phyloP scores from a whole-genome alignment of 202 grass and related monocot genomes.

The Bolboschoenoplectus hybrid region DNA sequence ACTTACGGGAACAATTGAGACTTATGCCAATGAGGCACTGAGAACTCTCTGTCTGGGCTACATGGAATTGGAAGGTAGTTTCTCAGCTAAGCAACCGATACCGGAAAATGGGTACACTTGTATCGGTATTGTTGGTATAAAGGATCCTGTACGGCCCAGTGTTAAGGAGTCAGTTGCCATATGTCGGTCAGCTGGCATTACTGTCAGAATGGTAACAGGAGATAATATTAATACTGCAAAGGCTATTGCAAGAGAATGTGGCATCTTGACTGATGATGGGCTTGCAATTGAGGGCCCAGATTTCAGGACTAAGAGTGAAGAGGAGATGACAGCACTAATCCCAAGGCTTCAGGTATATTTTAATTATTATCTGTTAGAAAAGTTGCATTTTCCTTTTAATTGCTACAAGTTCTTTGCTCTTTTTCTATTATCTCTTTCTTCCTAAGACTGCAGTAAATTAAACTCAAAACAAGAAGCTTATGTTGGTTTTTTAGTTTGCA shows the following conservation, averaged over 20 bases:
- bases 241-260: constrained; percentile 93
- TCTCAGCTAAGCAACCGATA: constrained; percentile 64
- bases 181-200: constrained; percentile 87
- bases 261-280: constrained; percentile 87
- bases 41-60: constrained; percentile 87
- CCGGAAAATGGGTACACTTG: constrained; percentile 73
- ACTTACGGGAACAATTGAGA: constrained; percentile 72
- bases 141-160: constrained; percentile 82
- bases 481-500: background rate
- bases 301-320: constrained; percentile 66
- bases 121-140: constrained; percentile 92
- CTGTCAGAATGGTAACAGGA: constrained; percentile 95
- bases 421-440: background rate
- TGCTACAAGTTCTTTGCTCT: background rate
- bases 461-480: background rate
- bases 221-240: constrained; percentile 99
- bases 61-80: constrained; percentile 59
- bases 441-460: background rate
- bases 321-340: constrained; percentile 69
- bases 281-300: constrained; percentile 88
- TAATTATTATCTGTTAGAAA: constrained; percentile 16
- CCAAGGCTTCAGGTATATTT: constrained; percentile 79
- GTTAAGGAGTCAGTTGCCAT: constrained; percentile 83
- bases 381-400: background rate
- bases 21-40: constrained; percentile 85